Evolutionary conservation across 1,284 basidiomycete genomes (phyloP).

Genomic region (Boletus semigastroideus): DNA sequence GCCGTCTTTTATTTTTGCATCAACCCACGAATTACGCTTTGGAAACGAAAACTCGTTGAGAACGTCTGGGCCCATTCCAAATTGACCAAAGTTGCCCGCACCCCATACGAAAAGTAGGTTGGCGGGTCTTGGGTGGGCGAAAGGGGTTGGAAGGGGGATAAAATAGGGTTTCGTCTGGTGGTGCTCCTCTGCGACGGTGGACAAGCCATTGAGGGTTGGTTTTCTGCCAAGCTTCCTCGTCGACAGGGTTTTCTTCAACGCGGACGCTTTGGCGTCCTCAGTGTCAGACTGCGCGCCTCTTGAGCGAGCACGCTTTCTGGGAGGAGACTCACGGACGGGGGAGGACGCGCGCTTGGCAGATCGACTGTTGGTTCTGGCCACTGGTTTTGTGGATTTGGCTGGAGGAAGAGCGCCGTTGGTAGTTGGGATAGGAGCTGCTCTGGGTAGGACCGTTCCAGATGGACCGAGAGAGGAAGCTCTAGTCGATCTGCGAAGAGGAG

Average conservation of each 20-base stretch:
- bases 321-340: conserved; percentile 29
- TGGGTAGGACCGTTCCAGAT: conserved; percentile 18
- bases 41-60: conserved; percentile 73
- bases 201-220: conserved; percentile 36
- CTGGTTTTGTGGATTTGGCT: conserved; percentile 35
- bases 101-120: conserved; percentile 82
- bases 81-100: conserved; percentile 85
- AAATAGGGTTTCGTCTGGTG: conserved; percentile 53
- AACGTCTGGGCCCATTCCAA: conserved; percentile 76
- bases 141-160: conserved; percentile 57
- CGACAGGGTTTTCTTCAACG: conserved; percentile 22
- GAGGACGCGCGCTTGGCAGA: conserved; percentile 43
- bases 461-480: conserved; percentile 47
- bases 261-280: conserved; percentile 24
- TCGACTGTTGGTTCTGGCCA: conserved; percentile 20
- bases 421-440: conserved; percentile 33
- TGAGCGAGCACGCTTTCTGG: conserved; percentile 46
- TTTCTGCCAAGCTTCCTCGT: conserved; percentile 36
- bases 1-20: conserved; percentile 61
- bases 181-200: conserved; percentile 33
- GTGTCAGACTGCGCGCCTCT: conserved; percentile 28
- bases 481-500: conserved; percentile 49
- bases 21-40: conserved; percentile 64
- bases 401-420: conserved; percentile 27
- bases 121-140: conserved; percentile 51